These are phyloP conservation scores for Endoconidiophora polonica DNA, from an alignment of 2,329 filamentous ascomycete genomes.

Conservation along the genomic window DNA sequence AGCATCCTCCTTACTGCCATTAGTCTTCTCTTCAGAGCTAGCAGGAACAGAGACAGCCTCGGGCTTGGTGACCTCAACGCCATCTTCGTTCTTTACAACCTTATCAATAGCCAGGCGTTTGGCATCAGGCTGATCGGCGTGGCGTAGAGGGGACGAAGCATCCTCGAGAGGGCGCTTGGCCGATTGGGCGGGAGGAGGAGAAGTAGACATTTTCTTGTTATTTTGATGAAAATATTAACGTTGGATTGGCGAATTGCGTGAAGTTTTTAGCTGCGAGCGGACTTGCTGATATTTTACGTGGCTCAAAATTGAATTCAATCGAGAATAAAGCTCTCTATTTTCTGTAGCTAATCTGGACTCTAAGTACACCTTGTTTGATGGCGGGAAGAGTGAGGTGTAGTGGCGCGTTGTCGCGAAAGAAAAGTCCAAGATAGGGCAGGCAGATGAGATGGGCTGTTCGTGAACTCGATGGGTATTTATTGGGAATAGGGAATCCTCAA, in stretches of 20 bases:
- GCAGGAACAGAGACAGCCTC: conserved; percentile 21
- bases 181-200: conserved; percentile 48
- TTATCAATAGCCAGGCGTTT: conserved; percentile 96
- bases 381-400: conserved; percentile 10
- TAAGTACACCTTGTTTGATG: conserved; percentile 9
- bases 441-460: conserved; percentile 5
- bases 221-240: neutral
- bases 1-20: conserved; percentile 31
- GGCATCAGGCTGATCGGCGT: conserved; percentile 85
- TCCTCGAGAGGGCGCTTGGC: conserved; percentile 93
- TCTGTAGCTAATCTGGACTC: conserved; percentile 7
- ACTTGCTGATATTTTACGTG: neutral
- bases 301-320: conserved; percentile 6
- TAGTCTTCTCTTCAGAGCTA: conserved; percentile 30
- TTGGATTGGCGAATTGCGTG: neutral
- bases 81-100: conserved; percentile 53
- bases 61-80: conserved; percentile 28
- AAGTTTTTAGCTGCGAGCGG: neutral
- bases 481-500: no score
- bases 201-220: conserved; percentile 53
- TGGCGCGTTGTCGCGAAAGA: conserved; percentile 9
- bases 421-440: conserved; percentile 1
- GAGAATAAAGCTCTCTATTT: conserved; percentile 3
- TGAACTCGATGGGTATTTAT: conserved; percentile 1
- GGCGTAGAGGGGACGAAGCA: conserved; percentile 86